These are phyloP conservation scores for Claviceps monticola DNA, from an alignment of 2,329 filamentous ascomycete genomes.

Conservation along the genomic window DNA sequence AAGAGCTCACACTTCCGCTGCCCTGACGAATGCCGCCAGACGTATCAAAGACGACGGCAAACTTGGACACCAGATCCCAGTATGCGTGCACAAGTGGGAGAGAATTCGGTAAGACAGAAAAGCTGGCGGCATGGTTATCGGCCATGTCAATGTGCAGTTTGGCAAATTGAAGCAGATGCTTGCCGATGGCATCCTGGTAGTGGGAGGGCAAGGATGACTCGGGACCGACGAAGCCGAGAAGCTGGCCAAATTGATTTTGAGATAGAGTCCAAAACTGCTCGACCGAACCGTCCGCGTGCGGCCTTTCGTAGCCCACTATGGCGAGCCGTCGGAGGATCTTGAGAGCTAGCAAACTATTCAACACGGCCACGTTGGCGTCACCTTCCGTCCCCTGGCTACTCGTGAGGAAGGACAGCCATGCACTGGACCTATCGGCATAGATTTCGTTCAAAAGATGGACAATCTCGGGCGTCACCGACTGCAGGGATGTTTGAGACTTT, in stretches of 20 bases:
- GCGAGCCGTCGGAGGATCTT: constrained; percentile 70
- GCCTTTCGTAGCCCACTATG: constrained; percentile 69
- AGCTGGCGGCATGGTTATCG: constrained; percentile 64
- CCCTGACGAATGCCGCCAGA: constrained; percentile 41
- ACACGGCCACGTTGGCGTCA: constrained; percentile 48
- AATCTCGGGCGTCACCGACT: constrained; percentile 68
- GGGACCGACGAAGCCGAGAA: constrained; percentile 49
- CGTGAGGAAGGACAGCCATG: constrained; percentile 51
- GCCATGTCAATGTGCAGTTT: constrained; percentile 88
- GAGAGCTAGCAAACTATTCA: constrained; percentile 64
- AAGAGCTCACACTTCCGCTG: constrained; percentile 20
- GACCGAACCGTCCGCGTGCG: constrained; percentile 64
- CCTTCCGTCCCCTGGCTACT: constrained; percentile 44
- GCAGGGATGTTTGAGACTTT: constrained; percentile 61
- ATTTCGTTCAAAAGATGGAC: constrained; percentile 67
- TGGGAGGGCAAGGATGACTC: constrained; percentile 38
- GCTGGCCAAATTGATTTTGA: constrained; percentile 62
- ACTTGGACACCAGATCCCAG: constrained; percentile 67
- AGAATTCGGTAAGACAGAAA: constrained; percentile 68
- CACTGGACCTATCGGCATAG: constrained; percentile 58
- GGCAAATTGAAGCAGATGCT: constrained; percentile 77
- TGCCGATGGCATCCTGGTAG: constrained; percentile 55
- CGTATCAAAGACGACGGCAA: constrained; percentile 60
- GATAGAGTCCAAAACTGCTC: constrained; percentile 69
- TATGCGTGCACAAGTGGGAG: constrained; percentile 67